Evolutionary conservation across 345 rosid species (phyloP), one percentile per base, ranked within the genome.

Genomic region (Limnanthes douglasii): DNA sequence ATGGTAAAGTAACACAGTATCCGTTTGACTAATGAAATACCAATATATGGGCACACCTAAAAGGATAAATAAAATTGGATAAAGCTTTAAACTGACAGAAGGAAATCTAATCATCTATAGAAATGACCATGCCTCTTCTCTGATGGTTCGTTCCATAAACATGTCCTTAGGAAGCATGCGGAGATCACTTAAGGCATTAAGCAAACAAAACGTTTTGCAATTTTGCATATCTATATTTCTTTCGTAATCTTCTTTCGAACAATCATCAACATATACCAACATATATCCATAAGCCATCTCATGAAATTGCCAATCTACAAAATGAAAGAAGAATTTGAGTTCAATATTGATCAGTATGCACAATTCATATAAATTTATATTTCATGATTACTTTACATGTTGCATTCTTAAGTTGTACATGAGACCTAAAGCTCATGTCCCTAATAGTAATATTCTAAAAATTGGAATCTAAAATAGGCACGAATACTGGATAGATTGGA

Each of bases 161-260:
- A 92, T 69, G 59, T 85, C 96, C 56, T 92, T 92, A 18, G 96
- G 99, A 48, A 92, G 96, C 99, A 92, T 85, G 41, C 85, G 63
- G 48, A 92, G 93, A 68, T 85, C 93, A 41, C 99, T 85, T 46
- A 92, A 59, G 38, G 63, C 73, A 49, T 73, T 78, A 11, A 92
- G 70, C 39, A 75, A 76, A 30, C n/a, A 18, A 53, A 85, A 92
- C 45, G 72, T 38, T 57, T 67, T 73, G 17, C 47, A 48, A 21
- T 21, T 45, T 34, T 12, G 58, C 52, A 46, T 73, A n/a, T n/a
- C 62, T 28, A 54, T 64, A 2, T 24, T 13, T 38, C 21, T 19
- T 27, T 30, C 41, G 26, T 41, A 37, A 24, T 54, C 65, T 22
- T 69, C 78, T 40, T 56, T 50, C 9, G 26, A 26, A 34, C 61